These are phyloP conservation scores for Jaltomata sinuosa DNA, from an alignment of 257 asterid genomes.

Conservation along the genomic window DNA sequence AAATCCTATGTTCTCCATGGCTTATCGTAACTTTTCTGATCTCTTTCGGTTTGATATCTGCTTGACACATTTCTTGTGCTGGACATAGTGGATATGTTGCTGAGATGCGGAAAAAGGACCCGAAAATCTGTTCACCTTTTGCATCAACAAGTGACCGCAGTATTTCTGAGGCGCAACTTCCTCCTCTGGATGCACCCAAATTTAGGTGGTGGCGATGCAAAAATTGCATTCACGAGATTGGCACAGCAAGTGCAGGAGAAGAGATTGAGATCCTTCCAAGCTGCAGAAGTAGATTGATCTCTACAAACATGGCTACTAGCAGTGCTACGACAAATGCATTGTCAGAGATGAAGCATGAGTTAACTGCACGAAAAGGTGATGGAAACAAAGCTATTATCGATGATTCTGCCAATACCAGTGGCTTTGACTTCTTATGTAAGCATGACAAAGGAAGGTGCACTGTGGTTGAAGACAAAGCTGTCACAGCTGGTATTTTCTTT, in stretches of 20 bases:
- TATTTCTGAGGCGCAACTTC: conserved; percentile 26
- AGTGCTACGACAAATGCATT: neutral
- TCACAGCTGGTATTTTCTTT: neutral
- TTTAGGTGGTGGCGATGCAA: conserved; percentile 68
- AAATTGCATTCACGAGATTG: conserved; percentile 23
- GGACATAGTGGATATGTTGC: conserved; percentile 64
- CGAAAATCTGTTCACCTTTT: conserved; percentile 39
- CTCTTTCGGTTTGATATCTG: neutral
- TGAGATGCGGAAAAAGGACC: conserved; percentile 49
- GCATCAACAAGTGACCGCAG: conserved; percentile 11
- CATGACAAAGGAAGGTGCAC: neutral
- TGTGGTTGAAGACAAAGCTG: neutral
- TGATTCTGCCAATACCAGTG: neutral
- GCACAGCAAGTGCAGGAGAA: neutral
- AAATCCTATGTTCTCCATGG: neutral
- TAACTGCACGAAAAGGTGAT: neutral
- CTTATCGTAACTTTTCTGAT: neutral
- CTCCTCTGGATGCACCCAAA: conserved; percentile 41
- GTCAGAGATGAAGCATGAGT: neutral
- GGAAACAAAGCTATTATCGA: neutral
- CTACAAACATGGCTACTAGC: neutral
- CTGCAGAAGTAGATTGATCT: neutral
- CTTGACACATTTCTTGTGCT: conserved; percentile 4
- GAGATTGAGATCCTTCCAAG: neutral
- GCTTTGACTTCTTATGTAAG: neutral